Conservation (phyloP, 192 early-diverging fungal species). For the Coemansia aciculifera region DNA sequence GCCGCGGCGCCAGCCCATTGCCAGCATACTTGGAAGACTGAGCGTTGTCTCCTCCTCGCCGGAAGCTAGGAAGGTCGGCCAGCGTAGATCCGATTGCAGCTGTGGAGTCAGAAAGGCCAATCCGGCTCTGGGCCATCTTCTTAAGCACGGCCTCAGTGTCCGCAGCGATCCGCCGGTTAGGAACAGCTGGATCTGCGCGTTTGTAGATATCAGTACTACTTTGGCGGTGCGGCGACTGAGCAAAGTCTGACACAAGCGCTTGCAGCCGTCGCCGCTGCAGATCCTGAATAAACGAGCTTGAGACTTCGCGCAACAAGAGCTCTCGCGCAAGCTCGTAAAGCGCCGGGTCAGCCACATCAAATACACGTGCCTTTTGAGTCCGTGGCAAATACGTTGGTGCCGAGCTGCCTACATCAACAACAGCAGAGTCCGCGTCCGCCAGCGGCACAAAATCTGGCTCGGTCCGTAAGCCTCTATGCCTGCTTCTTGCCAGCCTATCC, state of each 20-base stretch:
- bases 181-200: neutral
- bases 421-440: neutral
- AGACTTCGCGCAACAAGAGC: slow-evolving; percentile 48
- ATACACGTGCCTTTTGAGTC: slow-evolving; percentile 24
- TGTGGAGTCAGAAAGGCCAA: slow-evolving; percentile 12
- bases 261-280: slow-evolving; percentile 29
- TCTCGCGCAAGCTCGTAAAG: slow-evolving; percentile 28
- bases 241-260: slow-evolving; percentile 20
- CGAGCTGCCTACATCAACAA: neutral
- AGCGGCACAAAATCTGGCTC: neutral
- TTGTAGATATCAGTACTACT: neutral
- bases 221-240: neutral
- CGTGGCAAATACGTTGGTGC: neutral
- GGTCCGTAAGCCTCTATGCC: neutral
- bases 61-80: slow-evolving; percentile 50
- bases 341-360: slow-evolving; percentile 26
- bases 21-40: neutral
- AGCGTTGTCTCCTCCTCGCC: slow-evolving; percentile 19
- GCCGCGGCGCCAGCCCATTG: neutral
- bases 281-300: slow-evolving; percentile 38
- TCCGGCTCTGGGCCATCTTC: slow-evolving; percentile 28
- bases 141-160: slow-evolving; percentile 39
- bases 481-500: slow-evolving; percentile 8
- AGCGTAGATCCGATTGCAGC: slow-evolving; percentile 32
- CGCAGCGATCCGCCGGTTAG: slow-evolving; percentile 9